These are phyloP conservation scores for Phytopythium chamaehyphon DNA, from an alignment of 352 stramenopile species.

Conservation along the genomic window DNA sequence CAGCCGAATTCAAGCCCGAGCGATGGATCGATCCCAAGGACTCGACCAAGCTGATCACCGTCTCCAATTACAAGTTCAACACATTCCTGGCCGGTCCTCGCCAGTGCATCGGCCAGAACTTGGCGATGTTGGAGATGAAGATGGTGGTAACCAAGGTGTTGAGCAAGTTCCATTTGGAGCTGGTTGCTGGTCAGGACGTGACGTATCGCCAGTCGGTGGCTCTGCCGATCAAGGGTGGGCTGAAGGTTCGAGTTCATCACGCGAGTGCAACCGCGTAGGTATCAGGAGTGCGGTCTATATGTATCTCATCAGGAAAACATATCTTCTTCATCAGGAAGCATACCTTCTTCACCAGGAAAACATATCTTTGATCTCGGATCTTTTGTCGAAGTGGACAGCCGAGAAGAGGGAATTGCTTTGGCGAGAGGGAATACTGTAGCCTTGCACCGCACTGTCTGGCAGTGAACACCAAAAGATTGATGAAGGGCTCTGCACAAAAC, in stretches of 20 bases:
- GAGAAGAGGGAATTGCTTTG: too few relatives aligned
- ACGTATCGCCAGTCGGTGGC: slow-evolving; percentile 32
- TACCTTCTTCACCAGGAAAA: too few relatives aligned
- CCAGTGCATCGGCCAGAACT: slow-evolving; percentile 40
- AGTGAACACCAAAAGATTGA: too few relatives aligned
- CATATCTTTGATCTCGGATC: too few relatives aligned
- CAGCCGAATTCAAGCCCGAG: slow-evolving; percentile 47
- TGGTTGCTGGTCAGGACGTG: slow-evolving; percentile 18
- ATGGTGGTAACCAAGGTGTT: slow-evolving; percentile 25
- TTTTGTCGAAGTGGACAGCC: too few relatives aligned
- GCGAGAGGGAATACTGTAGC: too few relatives aligned
- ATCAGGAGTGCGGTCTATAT: too few relatives aligned
- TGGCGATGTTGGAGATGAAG: slow-evolving; percentile 40
- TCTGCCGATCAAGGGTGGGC: slow-evolving; percentile 23
- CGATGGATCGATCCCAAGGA: slow-evolving; percentile 29
- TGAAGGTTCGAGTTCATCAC: slow-evolving; percentile 1
- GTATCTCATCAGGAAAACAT: too few relatives aligned
- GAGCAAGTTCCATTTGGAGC: slow-evolving; percentile 27
- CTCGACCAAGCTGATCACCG: slow-evolving; percentile 12
- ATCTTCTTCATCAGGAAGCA: too few relatives aligned
- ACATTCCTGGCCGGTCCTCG: slow-evolving; percentile 40
- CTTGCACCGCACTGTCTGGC: too few relatives aligned
- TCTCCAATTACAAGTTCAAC: slow-evolving; percentile 44
- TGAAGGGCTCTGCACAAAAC: too few relatives aligned
- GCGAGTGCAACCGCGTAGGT: too few relatives aligned